Conservation (phyloP, 257 asterid genomes). For the Ligustrum vulgare region DNA sequence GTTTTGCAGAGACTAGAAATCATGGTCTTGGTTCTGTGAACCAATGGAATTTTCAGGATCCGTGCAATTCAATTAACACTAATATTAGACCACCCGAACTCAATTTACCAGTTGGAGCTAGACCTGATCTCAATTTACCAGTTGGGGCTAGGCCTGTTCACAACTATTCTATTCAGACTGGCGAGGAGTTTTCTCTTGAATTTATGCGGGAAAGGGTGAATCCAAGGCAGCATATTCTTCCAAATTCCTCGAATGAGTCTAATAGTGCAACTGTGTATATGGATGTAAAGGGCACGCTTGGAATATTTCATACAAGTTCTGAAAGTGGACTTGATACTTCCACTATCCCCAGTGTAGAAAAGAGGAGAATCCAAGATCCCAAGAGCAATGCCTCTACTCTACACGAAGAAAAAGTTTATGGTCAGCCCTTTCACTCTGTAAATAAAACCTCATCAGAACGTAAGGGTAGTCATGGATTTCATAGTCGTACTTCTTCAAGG, state of each 20-base stretch:
- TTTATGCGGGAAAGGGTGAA: slow-evolving; percentile 91
- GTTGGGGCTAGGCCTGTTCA: slow-evolving; percentile 64
- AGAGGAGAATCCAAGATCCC: slow-evolving; percentile 46
- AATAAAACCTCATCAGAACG: slow-evolving; percentile 42
- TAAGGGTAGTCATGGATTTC: slow-evolving; percentile 35
- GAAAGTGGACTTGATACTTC: slow-evolving; percentile 53
- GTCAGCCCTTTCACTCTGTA: slow-evolving; percentile 44
- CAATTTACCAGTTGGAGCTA: slow-evolving; percentile 38
- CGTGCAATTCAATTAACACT: slow-evolving; percentile 52
- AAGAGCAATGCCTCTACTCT: slow-evolving; percentile 34
- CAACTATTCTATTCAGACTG: slow-evolving; percentile 90
- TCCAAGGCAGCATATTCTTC: slow-evolving; percentile 64
- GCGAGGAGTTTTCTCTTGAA: slow-evolving; percentile 92
- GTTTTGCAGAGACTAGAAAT: slow-evolving; percentile 49
- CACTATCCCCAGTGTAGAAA: slow-evolving; percentile 41
- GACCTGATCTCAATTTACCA: slow-evolving; percentile 36
- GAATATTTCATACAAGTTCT: slow-evolving; percentile 46
- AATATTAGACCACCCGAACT: slow-evolving; percentile 57
- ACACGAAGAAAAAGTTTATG: slow-evolving; percentile 46
- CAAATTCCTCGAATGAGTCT: slow-evolving; percentile 51
- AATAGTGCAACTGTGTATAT: slow-evolving; percentile 38
- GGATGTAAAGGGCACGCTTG: slow-evolving; percentile 60
- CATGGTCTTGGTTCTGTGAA: slow-evolving; percentile 58
- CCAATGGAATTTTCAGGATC: slow-evolving; percentile 59
- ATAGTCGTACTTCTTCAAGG: slow-evolving; percentile 43